Evolutionary conservation across 257 asterid species (phyloP).

Genomic region (Primulina tabacum): DNA sequence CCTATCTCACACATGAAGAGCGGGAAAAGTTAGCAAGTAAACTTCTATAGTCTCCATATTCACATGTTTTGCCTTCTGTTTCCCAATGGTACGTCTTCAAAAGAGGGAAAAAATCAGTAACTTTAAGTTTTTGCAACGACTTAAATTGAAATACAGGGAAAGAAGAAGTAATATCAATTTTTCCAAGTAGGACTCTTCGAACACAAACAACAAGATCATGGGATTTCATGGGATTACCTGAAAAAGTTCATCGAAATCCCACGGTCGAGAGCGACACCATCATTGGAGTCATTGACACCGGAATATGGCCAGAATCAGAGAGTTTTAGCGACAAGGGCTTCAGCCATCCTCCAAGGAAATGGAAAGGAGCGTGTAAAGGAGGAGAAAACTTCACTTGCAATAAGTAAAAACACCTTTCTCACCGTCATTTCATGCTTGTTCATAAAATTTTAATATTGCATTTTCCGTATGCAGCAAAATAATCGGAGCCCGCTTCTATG

Average conservation of each 20-base stretch:
- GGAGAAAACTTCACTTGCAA: conserved; percentile 36
- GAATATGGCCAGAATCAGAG: conserved; percentile 44
- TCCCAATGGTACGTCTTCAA: too few species aligned
- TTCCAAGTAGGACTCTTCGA: conserved; percentile 22
- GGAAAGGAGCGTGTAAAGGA: conserved; percentile 39
- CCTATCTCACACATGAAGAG: conserved; percentile 29
- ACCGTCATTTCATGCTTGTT: not conserved
- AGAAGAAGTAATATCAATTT: conserved; percentile 27
- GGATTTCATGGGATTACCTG: conserved; percentile 35
- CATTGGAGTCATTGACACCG: conserved; percentile 34
- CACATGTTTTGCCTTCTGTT: too few species aligned
- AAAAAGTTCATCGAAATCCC: conserved; percentile 18
- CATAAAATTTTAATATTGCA: too few species aligned
- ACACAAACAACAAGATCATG: conserved; percentile 40
- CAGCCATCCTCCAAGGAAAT: conserved; percentile 33
- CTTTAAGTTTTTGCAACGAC: not conserved
- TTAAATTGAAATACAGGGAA: conserved; percentile 9
- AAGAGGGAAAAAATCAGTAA: too few species aligned
- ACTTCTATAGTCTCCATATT: not conserved
- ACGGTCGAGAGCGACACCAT: conserved; percentile 30
- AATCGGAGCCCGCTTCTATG: conserved; percentile 40
- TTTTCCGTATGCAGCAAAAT: conserved; percentile 27
- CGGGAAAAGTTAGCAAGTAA: conserved; percentile 27
- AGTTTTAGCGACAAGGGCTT: conserved; percentile 28
- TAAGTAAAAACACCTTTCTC: conserved; percentile 19